Evolutionary conservation across 2,329 filamentous ascomycete species (phyloP), one percentile per base, ranked within the genome.

Genomic region (Calonectria pauciramosa): DNA sequence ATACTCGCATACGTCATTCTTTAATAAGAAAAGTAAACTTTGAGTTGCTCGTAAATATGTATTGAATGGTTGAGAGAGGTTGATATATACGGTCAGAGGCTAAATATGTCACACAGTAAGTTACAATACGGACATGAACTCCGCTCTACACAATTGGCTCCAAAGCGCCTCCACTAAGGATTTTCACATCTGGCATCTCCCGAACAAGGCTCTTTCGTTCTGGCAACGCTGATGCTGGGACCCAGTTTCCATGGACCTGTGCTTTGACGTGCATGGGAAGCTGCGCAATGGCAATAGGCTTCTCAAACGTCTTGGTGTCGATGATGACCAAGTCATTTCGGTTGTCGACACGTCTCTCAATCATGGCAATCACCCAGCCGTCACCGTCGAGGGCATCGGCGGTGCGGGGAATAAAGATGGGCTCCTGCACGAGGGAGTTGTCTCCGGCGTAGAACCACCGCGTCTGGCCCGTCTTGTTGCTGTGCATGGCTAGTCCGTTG

Each of bases 171-270:
- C 28, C 30, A 7, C 23, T 34, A 44, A 44, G 63, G 7, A 72
- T 69, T n/a, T 47, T 54, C 6, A 34, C 34, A 28, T 34, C 52
- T 4, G 36, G 32, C 38, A 72, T 38, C 52, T 69, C 64, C 9
- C 65, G 23, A 18, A 72, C 64, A 34, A 72, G 64, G 7, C 54
- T 68, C 23, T 41, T 59, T n/a, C 54, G 23, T 26, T 63, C 41
- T 16, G 52, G 13, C 8, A 49, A 9, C 4, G 7, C 34, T 9
- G 70, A 60, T 6, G 66, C 59, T 5, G 66, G 38, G 5, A 75
- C 28, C 76, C 73, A 78, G 0, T 78, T 78, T 1, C 76, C 76
- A 18, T 78, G 73, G 0, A 78, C 4, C 41, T 75, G 70, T 2
- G 70, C 59, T 10, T 75, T 75, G 0, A 75, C 1, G 38, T 71